Conservation (phyloP, 306 rosid genomes). For the Citrullus mucosospermus region DNA sequence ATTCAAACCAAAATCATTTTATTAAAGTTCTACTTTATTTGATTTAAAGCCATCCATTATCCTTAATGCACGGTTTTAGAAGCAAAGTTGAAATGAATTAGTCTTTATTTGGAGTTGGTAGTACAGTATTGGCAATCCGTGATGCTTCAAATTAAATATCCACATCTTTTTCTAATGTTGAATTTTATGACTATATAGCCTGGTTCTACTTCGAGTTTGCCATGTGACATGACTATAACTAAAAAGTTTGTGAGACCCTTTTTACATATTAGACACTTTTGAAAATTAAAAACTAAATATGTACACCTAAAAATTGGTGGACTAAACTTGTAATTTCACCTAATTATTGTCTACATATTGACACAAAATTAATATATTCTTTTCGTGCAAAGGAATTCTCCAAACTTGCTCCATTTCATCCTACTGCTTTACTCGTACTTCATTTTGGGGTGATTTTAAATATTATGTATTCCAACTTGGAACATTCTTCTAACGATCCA, state of each 20-base stretch:
- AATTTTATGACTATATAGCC: background rate
- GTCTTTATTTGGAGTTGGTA: background rate
- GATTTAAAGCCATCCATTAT: background rate
- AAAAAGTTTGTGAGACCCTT: too few species aligned
- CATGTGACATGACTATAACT: background rate
- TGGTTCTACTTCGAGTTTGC: background rate
- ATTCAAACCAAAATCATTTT: background rate
- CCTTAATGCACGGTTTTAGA: background rate
- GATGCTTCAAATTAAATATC: background rate
- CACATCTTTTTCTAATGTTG: background rate
- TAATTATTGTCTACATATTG: too few species aligned
- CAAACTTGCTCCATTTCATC: too few species aligned
- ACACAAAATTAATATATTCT: background rate
- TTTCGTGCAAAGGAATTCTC: background rate
- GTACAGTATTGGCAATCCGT: background rate
- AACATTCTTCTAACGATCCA: too few species aligned
- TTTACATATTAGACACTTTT: too few species aligned
- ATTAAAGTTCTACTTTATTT: background rate
- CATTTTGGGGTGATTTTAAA: too few species aligned
- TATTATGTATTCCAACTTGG: too few species aligned
- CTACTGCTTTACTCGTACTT: too few species aligned
- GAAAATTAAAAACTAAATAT: too few species aligned
- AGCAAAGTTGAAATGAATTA: background rate
- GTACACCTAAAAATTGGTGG: too few species aligned
- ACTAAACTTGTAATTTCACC: too few species aligned